Percentiles rank a stretch among this genome's conserved stretches.
These are phyloP conservation scores for Penicillium salamii DNA, from an alignment of 495 filamentous ascomycete species.

Conservation along the genomic window DNA sequence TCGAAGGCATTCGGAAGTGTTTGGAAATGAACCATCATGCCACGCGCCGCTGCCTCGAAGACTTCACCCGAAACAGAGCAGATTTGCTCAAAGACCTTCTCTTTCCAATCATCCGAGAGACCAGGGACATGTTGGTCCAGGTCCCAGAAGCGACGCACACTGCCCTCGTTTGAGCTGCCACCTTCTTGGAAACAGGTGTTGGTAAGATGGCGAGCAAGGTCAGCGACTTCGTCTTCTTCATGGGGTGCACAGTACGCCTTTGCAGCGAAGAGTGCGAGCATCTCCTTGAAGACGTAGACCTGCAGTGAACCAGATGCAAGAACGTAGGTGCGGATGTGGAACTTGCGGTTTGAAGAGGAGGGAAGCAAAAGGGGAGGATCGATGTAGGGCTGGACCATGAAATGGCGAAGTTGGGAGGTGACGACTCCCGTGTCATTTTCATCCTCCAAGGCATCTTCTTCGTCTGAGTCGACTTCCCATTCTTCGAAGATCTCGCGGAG, in stretches of 20 bases:
- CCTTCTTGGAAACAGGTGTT: conserved; percentile 89
- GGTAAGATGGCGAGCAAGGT: conserved; percentile 75
- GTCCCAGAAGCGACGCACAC: conserved; percentile 69
- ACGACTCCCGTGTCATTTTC: conserved; percentile 54
- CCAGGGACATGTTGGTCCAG: conserved; percentile 46
- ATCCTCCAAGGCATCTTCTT: conserved; percentile 33
- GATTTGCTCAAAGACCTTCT: conserved; percentile 69
- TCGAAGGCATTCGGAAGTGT: conserved; percentile 85
- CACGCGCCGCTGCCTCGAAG: conserved; percentile 79
- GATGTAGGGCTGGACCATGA: conserved; percentile 95
- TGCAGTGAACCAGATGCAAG: conserved; percentile 72
- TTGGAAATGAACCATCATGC: conserved; percentile 89
- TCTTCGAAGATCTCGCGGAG: conserved; percentile 81
- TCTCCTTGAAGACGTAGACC: conserved; percentile 82
- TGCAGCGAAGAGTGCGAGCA: conserved; percentile 89
- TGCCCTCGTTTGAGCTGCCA: conserved; percentile 50
- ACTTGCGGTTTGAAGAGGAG: conserved; percentile 68
- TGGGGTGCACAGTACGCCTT: conserved; percentile 55
- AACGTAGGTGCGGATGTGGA: conserved; percentile 92
- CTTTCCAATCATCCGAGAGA: conserved; percentile 48
- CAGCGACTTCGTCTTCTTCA: conserved; percentile 44
- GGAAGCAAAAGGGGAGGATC: conserved; percentile 79
- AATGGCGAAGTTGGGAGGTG: conserved; percentile 90
- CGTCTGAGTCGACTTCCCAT: conserved; percentile 67
- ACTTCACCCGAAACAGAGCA: conserved; percentile 65